phyloP scores from a whole-genome alignment of 176 grass and related monocot species.

The Pontederia crassipes region DNA sequence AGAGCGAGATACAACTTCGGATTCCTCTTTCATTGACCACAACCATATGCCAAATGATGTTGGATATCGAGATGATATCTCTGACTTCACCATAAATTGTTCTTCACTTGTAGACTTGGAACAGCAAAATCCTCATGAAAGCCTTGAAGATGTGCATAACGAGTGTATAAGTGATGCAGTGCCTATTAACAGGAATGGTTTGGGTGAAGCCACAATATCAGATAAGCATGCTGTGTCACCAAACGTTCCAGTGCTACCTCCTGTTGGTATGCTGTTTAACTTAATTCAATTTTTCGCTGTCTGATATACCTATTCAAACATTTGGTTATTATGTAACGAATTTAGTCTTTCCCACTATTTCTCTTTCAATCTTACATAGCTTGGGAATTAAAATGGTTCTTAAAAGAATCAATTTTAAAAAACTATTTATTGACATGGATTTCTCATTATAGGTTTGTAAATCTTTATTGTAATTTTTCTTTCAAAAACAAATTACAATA shows the following conservation, averaged over 20 bases:
- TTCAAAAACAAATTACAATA: too few relatives aligned
- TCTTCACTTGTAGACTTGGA: background rate
- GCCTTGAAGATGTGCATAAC: conserved; percentile 30
- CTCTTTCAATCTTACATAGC: too few relatives aligned
- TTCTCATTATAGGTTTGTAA: too few relatives aligned
- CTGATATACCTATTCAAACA: background rate
- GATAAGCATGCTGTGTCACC: conserved; percentile 41
- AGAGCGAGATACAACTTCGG: background rate
- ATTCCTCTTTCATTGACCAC: background rate
- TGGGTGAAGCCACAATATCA: conserved; percentile 40
- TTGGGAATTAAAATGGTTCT: too few relatives aligned
- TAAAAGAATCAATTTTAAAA: too few relatives aligned
- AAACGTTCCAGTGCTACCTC: conserved; percentile 33
- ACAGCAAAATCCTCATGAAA: conserved; percentile 3
- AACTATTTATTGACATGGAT: too few relatives aligned
- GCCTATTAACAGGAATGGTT: conserved; percentile 26
- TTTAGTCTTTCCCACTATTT: too few relatives aligned
- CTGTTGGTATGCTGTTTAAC: conserved; percentile 7
- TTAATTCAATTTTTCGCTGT: background rate
- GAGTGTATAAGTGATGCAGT: conserved; percentile 29
- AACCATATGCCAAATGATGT: background rate
- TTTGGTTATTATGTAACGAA: too few relatives aligned
- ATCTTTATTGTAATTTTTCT: too few relatives aligned
- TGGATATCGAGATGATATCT: conserved; percentile 14
- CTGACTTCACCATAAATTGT: background rate